phyloP scores from a whole-genome alignment of 2,329 filamentous ascomycete species.

The Colletotrichum tamarilloi region DNA sequence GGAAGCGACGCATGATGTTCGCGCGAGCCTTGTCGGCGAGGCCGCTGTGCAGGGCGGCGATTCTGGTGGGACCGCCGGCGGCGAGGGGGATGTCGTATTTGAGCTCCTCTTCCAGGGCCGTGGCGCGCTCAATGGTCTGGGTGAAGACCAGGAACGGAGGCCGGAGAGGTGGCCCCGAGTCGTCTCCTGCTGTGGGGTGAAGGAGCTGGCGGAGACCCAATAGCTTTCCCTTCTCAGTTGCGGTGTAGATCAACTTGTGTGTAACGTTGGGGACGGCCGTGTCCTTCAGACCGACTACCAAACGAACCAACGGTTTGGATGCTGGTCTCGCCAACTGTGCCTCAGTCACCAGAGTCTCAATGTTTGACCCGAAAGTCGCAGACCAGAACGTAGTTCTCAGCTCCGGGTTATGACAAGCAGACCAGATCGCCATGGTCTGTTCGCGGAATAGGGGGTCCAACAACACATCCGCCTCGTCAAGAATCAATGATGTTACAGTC shows the following conservation, averaged over 20 bases:
- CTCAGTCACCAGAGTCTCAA: conserved; percentile 82
- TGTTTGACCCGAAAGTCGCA: conserved; percentile 94
- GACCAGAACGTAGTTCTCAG: conserved; percentile 90
- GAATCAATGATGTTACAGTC: conserved; percentile 77
- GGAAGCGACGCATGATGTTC: conserved; percentile 88
- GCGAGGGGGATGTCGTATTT: conserved; percentile 93
- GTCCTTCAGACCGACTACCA: conserved; percentile 97
- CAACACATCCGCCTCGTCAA: conserved; percentile 96
- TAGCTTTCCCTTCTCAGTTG: conserved; percentile 92
- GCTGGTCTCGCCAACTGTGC: conserved; percentile 66
- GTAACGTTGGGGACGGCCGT: conserved; percentile 92
- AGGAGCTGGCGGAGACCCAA: conserved; percentile 90
- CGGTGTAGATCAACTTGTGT: conserved; percentile 90
- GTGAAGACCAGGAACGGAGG: conserved; percentile 96
- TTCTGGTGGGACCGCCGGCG: conserved; percentile 84
- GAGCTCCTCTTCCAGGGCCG: conserved; percentile 88
- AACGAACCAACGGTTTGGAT: conserved; percentile 71
- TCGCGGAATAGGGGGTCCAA: conserved; percentile 91
- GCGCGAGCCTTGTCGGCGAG: conserved; percentile 81
- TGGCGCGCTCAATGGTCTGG: conserved; percentile 91
- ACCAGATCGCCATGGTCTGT: conserved; percentile 88
- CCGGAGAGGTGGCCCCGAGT: conserved; percentile 71
- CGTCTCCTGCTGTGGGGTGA: conserved; percentile 72
- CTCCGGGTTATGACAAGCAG: conserved; percentile 75
- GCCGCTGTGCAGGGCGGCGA: conserved; percentile 90